Conservation (phyloP, 306 rosid genomes). For the Oemleria cerasiformis region DNA sequence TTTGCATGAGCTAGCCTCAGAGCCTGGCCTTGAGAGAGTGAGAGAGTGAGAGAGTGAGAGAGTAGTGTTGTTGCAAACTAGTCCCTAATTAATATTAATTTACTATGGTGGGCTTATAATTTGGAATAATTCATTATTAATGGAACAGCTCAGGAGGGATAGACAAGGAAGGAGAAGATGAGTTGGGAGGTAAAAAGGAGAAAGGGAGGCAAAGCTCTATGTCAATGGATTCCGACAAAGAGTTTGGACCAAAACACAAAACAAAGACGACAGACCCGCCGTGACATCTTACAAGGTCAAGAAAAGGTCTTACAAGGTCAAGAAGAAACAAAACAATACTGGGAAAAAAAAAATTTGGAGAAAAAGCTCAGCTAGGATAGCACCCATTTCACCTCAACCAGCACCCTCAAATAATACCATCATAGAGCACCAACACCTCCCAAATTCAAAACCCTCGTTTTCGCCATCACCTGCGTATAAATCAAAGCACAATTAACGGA, state of each 20-base stretch:
- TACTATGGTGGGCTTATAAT: not conserved
- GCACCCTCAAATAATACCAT: not conserved
- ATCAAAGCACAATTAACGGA: not conserved
- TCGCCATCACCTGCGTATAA: not conserved
- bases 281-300: constrained; percentile 94
- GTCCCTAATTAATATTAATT: not conserved
- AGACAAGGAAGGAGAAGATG: constrained; percentile 93
- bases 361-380: constrained; percentile 96
- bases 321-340: constrained; percentile 50
- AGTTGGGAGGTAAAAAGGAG: constrained; percentile 47
- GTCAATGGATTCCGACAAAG: constrained; percentile 31
- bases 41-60: no score
- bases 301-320: constrained; percentile 99
- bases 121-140: not conserved
- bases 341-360: not conserved
- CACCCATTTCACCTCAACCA: constrained; percentile 42
- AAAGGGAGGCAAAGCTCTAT: constrained; percentile 26
- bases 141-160: constrained; percentile 97
- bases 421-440: no score
- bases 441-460: not conserved
- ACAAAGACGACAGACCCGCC: constrained; percentile 16
- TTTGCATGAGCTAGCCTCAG: not conserved
- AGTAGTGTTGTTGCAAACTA: not conserved
- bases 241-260: not conserved
- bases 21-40: not conserved